These are phyloP conservation scores for Penicillium dipodomyicola DNA, from an alignment of 495 filamentous ascomycete species.

Conservation along the genomic window DNA sequence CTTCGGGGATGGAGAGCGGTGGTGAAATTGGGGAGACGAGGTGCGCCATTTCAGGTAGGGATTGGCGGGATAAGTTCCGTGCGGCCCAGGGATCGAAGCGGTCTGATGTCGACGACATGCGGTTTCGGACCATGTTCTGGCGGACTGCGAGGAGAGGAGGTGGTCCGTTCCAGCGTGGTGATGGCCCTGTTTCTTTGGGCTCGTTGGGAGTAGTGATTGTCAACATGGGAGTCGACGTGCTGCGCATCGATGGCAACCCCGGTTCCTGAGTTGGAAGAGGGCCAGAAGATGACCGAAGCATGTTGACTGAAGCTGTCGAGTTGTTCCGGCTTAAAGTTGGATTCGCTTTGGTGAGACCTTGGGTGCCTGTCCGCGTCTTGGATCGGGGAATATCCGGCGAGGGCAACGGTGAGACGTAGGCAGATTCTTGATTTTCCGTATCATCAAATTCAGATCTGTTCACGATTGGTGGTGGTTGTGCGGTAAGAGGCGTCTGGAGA, in stretches of 20 bases:
- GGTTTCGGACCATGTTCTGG: conserved; percentile 38
- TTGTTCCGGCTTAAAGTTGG: conserved; percentile 18
- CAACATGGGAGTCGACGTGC: conserved; percentile 43
- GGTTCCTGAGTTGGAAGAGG: conserved; percentile 4
- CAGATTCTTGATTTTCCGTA: conserved; percentile 20
- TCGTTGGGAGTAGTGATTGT: conserved; percentile 30
- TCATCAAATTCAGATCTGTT: conserved; percentile 23
- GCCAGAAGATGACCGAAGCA: conserved; percentile 9
- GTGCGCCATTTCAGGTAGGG: conserved; percentile 12
- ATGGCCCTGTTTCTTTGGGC: conserved; percentile 12
- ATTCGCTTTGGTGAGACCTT: conserved; percentile 6
- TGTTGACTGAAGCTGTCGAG: conserved; percentile 21
- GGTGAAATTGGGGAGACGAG: conserved; percentile 20
- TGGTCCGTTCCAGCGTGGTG: conserved; percentile 35
- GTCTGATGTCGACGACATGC: conserved; percentile 42
- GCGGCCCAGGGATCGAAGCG: conserved; percentile 35
- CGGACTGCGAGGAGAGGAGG: conserved; percentile 44
- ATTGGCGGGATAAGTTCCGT: conserved; percentile 33
- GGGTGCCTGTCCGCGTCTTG: conserved; percentile 13
- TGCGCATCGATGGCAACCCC: conserved; percentile 30
- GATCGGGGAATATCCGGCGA: conserved; percentile 11
- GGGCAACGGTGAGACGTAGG: conserved; percentile 8
- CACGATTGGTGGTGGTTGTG: conserved; percentile 36
- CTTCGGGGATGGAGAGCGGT: conserved; percentile 28
- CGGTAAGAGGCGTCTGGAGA: conserved; percentile 64